A percentile compares a stretch with the other conserved stretches of the same genome.
Evolutionary conservation across 495 filamentous ascomycete genomes (phyloP).

Genomic region (Hypoxylon fragiforme): DNA sequence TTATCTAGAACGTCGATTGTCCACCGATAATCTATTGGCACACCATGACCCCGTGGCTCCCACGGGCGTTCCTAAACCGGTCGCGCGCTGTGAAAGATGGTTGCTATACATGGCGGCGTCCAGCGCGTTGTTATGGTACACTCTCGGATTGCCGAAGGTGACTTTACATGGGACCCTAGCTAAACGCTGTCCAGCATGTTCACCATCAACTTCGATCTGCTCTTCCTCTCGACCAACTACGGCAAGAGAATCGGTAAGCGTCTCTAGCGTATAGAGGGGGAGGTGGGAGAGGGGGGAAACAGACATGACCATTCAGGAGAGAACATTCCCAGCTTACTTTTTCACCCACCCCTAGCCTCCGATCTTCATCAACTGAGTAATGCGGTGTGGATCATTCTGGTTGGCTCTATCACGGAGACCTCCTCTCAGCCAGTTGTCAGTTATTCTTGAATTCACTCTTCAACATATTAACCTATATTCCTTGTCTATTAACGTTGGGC

Average conservation of each 20-base stretch:
- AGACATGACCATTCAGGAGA: neutral
- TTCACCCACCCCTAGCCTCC: neutral
- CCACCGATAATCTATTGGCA: neutral
- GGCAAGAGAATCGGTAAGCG: constrained; percentile 9
- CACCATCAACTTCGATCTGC: constrained; percentile 7
- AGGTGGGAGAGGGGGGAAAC: neutral
- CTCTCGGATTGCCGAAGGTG: neutral
- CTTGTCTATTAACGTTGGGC: neutral
- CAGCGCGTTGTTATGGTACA: constrained; percentile 4
- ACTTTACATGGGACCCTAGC: neutral
- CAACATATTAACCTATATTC: neutral
- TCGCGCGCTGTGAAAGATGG: neutral
- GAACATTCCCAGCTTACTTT: neutral
- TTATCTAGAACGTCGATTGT: neutral
- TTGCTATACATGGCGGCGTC: constrained; percentile 1
- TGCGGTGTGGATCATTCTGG: constrained; percentile 4
- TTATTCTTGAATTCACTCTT: neutral
- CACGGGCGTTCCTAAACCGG: neutral
- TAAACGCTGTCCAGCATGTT: neutral
- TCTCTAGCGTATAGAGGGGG: too few relatives aligned
- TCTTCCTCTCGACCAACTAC: constrained; percentile 9
- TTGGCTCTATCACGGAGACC: constrained; percentile 4
- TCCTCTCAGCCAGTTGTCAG: constrained; percentile 1
- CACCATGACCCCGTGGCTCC: neutral
- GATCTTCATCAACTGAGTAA: constrained; percentile 5